Percentiles rank a stretch among this genome's conserved stretches.
These are phyloP conservation scores for Tuber umbilicatum DNA, from an alignment of 495 filamentous ascomycete species.

Conservation along the genomic window DNA sequence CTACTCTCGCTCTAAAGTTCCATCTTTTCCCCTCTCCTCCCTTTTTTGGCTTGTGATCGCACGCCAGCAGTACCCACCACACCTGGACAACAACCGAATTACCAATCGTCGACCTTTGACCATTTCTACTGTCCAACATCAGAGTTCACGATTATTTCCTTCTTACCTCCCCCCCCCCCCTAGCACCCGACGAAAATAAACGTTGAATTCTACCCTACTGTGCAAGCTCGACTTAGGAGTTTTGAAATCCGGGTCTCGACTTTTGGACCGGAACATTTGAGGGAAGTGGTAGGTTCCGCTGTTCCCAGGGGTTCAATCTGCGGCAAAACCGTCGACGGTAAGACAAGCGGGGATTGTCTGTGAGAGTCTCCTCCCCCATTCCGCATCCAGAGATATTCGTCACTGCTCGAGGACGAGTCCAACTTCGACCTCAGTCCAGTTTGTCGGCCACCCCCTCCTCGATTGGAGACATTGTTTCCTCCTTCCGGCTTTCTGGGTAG, in stretches of 20 bases:
- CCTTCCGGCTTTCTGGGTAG: constrained; percentile 38
- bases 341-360: constrained; percentile 32
- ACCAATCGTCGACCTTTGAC: constrained; percentile 19
- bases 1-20: constrained; percentile 20
- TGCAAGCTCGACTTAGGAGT: not conserved
- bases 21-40: constrained; percentile 8
- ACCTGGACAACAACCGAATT: constrained; percentile 26
- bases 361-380: constrained; percentile 15
- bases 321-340: constrained; percentile 27
- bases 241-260: not conserved
- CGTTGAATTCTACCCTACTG: not conserved
- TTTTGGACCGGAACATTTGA: constrained; percentile 18
- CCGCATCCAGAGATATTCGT: constrained; percentile 15
- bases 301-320: constrained; percentile 23
- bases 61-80: constrained; percentile 23
- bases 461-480: constrained; percentile 32
- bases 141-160: not conserved
- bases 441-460: constrained; percentile 24
- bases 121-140: constrained; percentile 19
- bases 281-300: constrained; percentile 22
- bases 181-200: not conserved
- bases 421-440: constrained; percentile 10
- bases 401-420: constrained; percentile 10
- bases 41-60: constrained; percentile 18
- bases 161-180: not conserved